Evolutionary conservation across 2,329 filamentous ascomycete species (phyloP), one percentile per base, ranked within the genome.

Genomic region (Aureobasidium sp.): DNA sequence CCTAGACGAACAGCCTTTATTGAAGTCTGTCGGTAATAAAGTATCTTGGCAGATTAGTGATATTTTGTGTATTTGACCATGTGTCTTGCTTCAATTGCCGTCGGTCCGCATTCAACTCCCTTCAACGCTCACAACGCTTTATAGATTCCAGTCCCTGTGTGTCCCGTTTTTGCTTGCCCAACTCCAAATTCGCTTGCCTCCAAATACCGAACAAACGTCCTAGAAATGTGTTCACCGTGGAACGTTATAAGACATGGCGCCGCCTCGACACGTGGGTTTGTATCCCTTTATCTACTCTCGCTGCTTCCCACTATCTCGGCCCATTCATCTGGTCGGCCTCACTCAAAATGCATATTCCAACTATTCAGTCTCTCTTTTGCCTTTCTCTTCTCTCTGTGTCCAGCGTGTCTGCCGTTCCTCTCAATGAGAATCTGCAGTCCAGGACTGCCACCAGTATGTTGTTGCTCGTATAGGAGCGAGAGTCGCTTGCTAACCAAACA

Each of bases 81-180:
- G 55, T 41, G 41, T 58, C 56, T 42, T 48, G 56, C 41, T 48
- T 48, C 56, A 59, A 49, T 59, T 59, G 44, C 44, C 56, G 56
- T 48, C 29, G 53, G 34, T 36, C 53, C 39, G 27, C n/a, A 15
- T 6, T 17, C 55, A 47, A 58, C 55, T 58, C 17, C 55, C 44
- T 25, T 27, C 27, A 47, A 59, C 56, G 31, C 20, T 25, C 42
- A 31, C 15, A 59, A 59, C 56, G 56, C 44, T 59, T 41, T 59
- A 59, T 41, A 49, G 44, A 17, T 49, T 59, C 56, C 22, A 29
- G 42, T 47, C 41, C 9, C 41, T 25, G 45, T 37, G 8, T 29
- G 56, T 49, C 44, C 34, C 27, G n/a, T 56, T 56, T 34, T 39
- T 34, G 52, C 52, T 31, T 39, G 15, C 56, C 15, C 15, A 22